phyloP scores from a whole-genome alignment of 345 rosid species.

The Gynandropsis gynandra region DNA sequence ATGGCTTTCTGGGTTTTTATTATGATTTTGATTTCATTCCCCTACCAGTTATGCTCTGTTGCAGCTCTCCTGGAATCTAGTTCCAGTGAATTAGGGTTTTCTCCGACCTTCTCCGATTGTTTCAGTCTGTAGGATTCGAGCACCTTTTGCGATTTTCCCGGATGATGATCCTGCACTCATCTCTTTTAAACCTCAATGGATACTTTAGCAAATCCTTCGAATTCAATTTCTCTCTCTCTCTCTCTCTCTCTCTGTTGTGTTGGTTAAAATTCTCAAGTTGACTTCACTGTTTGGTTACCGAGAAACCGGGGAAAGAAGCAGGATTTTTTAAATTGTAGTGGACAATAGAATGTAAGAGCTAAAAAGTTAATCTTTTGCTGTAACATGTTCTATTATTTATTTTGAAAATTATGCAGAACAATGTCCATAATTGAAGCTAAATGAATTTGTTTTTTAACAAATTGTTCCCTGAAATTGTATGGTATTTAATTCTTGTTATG shows the following conservation, averaged over 20 bases:
- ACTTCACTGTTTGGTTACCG: background rate
- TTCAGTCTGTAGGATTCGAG: background rate
- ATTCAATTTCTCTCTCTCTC: background rate
- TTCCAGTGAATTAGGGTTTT: slow-evolving; percentile 1
- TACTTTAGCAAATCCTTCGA: background rate
- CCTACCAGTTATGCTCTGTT: background rate
- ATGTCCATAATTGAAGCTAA: too few species aligned
- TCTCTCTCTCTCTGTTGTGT: background rate
- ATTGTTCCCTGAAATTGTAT: background rate
- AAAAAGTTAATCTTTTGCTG: background rate
- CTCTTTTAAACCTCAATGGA: background rate
- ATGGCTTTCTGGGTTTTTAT: background rate
- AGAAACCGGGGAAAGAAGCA: background rate
- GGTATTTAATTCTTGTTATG: background rate
- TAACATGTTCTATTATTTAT: background rate
- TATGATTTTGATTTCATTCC: background rate
- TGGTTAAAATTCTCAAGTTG: background rate
- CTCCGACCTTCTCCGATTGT: background rate
- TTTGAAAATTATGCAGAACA: too few species aligned
- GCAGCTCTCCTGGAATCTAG: slow-evolving; percentile 12
- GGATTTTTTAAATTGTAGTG: background rate
- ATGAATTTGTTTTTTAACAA: background rate
- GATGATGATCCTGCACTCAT: slow-evolving; percentile 4
- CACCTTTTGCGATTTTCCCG: background rate
- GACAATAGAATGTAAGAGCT: slow-evolving; percentile 1